Evolutionary conservation across 2,329 filamentous ascomycete genomes (phyloP).

Genomic region (Diaporthe citri): DNA sequence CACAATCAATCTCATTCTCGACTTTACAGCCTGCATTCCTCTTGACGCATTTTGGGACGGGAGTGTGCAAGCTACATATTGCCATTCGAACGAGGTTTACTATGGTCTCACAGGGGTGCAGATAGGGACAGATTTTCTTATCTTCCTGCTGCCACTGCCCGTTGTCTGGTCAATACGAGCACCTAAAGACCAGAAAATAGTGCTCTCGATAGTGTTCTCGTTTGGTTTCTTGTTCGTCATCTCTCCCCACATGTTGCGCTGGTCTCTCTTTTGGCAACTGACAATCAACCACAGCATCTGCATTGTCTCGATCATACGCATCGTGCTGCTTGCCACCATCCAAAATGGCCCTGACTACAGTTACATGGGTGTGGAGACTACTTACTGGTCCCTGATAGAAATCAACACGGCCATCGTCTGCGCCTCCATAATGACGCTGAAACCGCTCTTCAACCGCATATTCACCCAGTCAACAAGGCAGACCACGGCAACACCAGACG

Average conservation of each 20-base stretch:
- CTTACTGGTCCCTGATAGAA: slow-evolving; percentile 46
- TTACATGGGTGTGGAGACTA: slow-evolving; percentile 42
- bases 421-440: slow-evolving; percentile 47
- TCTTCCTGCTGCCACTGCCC: slow-evolving; percentile 46
- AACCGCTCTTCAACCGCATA: slow-evolving; percentile 45
- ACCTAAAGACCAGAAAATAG: slow-evolving; percentile 42
- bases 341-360: slow-evolving; percentile 41
- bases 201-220: slow-evolving; percentile 44
- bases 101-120: slow-evolving; percentile 44
- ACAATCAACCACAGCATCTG: slow-evolving; percentile 43
- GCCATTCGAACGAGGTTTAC: slow-evolving; percentile 34
- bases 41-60: slow-evolving; percentile 42
- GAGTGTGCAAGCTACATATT: slow-evolving; percentile 5
- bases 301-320: slow-evolving; percentile 45
- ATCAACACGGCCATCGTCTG: slow-evolving; percentile 47
- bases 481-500: neutral
- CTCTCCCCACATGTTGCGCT: neutral
- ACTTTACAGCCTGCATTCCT: slow-evolving; percentile 44
- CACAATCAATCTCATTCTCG: slow-evolving; percentile 38
- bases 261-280: neutral
- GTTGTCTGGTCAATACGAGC: slow-evolving; percentile 43
- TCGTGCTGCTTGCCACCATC: slow-evolving; percentile 42
- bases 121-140: slow-evolving; percentile 46
- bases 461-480: slow-evolving; percentile 40
- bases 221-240: slow-evolving; percentile 45